Evolutionary conservation across 768 basidiomycete species (phyloP).

Genomic region (button mushroom (Agaricus bisporus)): DNA sequence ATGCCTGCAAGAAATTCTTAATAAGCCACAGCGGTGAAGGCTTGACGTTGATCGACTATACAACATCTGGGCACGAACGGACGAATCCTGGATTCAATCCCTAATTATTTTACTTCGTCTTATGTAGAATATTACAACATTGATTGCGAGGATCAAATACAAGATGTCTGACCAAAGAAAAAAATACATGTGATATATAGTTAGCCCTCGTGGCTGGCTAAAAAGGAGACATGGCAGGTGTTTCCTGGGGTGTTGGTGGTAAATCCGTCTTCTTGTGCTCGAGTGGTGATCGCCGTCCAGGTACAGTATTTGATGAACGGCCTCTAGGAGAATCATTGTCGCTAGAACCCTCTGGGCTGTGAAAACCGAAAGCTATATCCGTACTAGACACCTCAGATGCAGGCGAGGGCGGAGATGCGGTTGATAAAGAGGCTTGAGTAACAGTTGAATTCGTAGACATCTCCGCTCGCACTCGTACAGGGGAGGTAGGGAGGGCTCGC

Average conservation of each 20-base stretch:
- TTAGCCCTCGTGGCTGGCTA: neutral
- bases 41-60: neutral
- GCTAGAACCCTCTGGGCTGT: neutral
- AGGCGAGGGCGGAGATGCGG: conserved; percentile 23
- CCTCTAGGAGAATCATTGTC: neutral
- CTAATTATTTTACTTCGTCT: neutral
- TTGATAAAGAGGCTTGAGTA: conserved; percentile 6
- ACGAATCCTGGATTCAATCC: neutral
- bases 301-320: neutral
- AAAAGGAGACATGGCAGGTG: neutral
- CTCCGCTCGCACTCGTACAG: conserved; percentile 30
- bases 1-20: neutral
- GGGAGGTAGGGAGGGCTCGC: conserved; percentile 45
- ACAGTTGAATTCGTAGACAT: conserved; percentile 8
- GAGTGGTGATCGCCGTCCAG: neutral
- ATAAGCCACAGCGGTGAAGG: neutral
- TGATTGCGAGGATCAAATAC: neutral
- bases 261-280: neutral
- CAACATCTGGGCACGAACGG: neutral
- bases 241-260: conserved; percentile 6
- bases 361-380: conserved; percentile 11
- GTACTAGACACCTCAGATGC: conserved; percentile 19
- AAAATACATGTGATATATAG: neutral
- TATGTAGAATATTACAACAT: neutral
- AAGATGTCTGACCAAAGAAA: neutral